Evolutionary conservation across 2,329 filamentous ascomycete species (phyloP).

Genomic region (Fonsecaea monophora): DNA sequence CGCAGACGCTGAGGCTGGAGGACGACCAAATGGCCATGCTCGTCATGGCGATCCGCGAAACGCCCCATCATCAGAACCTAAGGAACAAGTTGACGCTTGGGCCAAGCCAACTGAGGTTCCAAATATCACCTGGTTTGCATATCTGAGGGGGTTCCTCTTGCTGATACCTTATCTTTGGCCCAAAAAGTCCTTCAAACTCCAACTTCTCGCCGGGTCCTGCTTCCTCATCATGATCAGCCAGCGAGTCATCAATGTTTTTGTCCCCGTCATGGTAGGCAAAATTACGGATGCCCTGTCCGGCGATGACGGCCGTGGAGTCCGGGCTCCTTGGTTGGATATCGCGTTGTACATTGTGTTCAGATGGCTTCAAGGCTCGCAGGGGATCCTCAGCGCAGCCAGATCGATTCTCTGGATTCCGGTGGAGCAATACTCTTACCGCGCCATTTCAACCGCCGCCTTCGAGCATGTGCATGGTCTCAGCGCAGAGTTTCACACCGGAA

Average conservation of each 20-base stretch:
- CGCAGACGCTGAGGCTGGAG: conserved; percentile 47
- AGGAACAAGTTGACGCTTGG: conserved; percentile 62
- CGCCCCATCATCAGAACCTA: conserved; percentile 37
- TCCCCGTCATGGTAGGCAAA: conserved; percentile 78
- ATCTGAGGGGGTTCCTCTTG: conserved; percentile 85
- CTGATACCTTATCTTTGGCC: conserved; percentile 99
- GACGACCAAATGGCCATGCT: conserved; percentile 54
- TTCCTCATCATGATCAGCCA: conserved; percentile 81
- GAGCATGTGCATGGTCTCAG: conserved; percentile 96
- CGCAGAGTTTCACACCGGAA: conserved; percentile 94
- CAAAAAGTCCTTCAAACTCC: conserved; percentile 74
- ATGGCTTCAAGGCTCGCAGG: conserved; percentile 85
- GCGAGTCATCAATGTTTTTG: conserved; percentile 82
- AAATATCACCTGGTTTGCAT: conserved; percentile 94
- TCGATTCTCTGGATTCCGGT: conserved; percentile 94
- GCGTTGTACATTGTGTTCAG: conserved; percentile 78
- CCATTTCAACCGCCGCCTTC: conserved; percentile 91
- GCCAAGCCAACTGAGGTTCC: conserved; percentile 87
- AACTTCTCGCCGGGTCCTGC: conserved; percentile 80
- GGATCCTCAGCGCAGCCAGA: conserved; percentile 80
- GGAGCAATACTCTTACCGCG: conserved; percentile 94
- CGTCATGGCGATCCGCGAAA: conserved; percentile 51
- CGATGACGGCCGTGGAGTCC: conserved; percentile 57
- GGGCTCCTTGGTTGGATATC: conserved; percentile 76
- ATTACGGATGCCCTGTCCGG: conserved; percentile 78